phyloP scores from a whole-genome alignment of 257 asterid species.

The Petrea volubilis region DNA sequence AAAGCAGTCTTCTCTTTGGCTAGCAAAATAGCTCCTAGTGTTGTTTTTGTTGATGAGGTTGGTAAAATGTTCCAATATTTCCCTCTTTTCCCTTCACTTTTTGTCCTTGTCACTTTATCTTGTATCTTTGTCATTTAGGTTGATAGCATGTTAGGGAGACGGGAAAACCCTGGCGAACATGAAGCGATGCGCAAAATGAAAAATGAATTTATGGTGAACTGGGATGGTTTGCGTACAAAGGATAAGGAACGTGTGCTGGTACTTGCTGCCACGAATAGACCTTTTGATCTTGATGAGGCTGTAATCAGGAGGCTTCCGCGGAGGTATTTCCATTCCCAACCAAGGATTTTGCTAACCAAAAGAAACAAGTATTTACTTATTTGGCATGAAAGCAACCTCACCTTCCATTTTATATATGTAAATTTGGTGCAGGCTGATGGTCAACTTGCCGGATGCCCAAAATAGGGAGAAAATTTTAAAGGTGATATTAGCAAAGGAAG shows the following conservation, averaged over 20 bases:
- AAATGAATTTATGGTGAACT: conserved; percentile 90
- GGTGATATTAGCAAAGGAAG: conserved; percentile 79
- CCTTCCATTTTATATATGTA: not conserved
- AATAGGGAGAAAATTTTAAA: conserved; percentile 69
- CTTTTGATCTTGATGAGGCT: conserved; percentile 96
- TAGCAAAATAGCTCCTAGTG: conserved; percentile 88
- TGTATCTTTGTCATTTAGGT: conserved; percentile 43
- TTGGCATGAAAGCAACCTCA: not conserved
- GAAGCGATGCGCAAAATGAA: conserved; percentile 99
- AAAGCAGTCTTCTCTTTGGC: conserved; percentile 88
- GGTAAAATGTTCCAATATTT: conserved; percentile 21
- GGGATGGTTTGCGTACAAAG: conserved; percentile 95
- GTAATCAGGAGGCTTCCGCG: conserved; percentile 96
- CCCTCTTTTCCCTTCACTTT: conserved; percentile 2
- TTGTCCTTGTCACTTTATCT: not conserved
- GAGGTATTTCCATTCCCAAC: conserved; percentile 45
- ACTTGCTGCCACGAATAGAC: conserved; percentile 93
- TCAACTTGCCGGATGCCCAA: conserved; percentile 79
- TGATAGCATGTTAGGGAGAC: conserved; percentile 96
- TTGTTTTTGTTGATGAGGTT: conserved; percentile 88
- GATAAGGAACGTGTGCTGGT: conserved; percentile 93
- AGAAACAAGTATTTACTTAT: not conserved
- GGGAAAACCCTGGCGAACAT: conserved; percentile 96
- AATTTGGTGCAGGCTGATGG: conserved; percentile 73
- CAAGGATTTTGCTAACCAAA: not conserved